Percentiles rank a stretch among this genome's conserved stretches.
Conservation (phyloP, 2,329 filamentous ascomycete species). For the Aspergillus glaucus region DNA sequence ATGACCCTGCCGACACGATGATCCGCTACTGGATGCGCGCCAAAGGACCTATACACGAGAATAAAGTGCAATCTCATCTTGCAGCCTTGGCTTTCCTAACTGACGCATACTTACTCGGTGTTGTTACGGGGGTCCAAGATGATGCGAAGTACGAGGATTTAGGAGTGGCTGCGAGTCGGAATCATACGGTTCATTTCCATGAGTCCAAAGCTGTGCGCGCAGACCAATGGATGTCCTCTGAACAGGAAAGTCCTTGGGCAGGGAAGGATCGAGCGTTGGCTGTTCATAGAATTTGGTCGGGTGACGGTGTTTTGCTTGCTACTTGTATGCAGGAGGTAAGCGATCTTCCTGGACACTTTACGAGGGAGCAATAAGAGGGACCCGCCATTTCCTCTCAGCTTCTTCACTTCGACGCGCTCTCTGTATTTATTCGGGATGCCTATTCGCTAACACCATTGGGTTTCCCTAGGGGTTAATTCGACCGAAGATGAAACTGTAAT, state of each 20-base stretch:
- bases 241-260: conserved; percentile 39
- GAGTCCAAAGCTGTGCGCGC: conserved; percentile 33
- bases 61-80: conserved; percentile 58
- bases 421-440: too few species aligned
- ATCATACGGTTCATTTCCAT: conserved; percentile 42
- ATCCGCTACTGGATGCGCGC: too few species aligned
- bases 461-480: too few species aligned
- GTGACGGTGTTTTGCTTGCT: conserved; percentile 35
- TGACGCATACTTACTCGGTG: conserved; percentile 84
- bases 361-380: too few species aligned
- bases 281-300: conserved; percentile 35
- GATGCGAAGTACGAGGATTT: conserved; percentile 20
- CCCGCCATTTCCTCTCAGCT: too few species aligned
- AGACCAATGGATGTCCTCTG: conserved; percentile 39
- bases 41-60: too few species aligned
- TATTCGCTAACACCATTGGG: too few species aligned
- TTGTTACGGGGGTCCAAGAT: conserved; percentile 43
- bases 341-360: too few species aligned
- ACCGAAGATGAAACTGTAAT: too few species aligned
- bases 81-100: conserved; percentile 82
- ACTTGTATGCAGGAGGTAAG: conserved; percentile 35
- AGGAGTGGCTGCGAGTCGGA: conserved; percentile 39
- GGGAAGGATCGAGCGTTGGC: conserved; percentile 38
- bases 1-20: too few species aligned
- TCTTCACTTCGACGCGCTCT: too few species aligned